Conservation (phyloP, 2,329 filamentous ascomycete genomes). For the Paraphaeosphaeria minitans region DNA sequence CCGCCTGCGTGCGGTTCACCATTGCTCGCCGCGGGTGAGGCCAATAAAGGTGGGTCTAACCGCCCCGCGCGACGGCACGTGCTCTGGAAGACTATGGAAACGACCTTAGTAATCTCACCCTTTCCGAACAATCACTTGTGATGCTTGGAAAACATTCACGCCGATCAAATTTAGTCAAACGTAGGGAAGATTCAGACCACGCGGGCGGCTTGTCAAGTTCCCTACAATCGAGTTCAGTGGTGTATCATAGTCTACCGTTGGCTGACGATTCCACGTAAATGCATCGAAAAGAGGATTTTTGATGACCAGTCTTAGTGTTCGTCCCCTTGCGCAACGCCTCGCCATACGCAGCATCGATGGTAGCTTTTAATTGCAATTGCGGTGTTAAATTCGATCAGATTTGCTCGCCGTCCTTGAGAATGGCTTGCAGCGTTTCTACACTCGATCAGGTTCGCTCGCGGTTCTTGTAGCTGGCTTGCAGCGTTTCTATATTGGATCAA, state of each 20-base stretch:
- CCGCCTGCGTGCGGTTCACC: not conserved
- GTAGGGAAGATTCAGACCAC: not conserved
- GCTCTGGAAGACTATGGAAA: slow-evolving; percentile 4
- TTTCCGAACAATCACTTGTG: not conserved
- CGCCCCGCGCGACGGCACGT: slow-evolving; percentile 7
- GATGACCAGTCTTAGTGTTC: not conserved
- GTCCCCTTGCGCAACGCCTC: not conserved
- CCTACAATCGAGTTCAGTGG: no score
- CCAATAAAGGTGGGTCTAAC: not conserved
- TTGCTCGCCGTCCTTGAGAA: no score
- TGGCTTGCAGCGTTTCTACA: no score
- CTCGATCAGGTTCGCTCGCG: no score
- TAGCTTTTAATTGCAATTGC: not conserved
- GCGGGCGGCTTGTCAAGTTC: no score
- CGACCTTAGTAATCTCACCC: not conserved
- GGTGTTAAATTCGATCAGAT: no score
- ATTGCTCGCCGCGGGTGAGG: not conserved
- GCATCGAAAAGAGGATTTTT: not conserved
- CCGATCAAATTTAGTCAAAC: not conserved
- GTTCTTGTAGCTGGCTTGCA: no score
- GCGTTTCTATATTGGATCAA: no score
- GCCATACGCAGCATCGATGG: not conserved
- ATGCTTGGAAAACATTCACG: no score
- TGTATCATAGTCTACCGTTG: no score
- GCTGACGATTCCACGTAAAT: no score